Conservation (phyloP, 2,329 filamentous ascomycete genomes). For the Cordyceps cicadae region DNA sequence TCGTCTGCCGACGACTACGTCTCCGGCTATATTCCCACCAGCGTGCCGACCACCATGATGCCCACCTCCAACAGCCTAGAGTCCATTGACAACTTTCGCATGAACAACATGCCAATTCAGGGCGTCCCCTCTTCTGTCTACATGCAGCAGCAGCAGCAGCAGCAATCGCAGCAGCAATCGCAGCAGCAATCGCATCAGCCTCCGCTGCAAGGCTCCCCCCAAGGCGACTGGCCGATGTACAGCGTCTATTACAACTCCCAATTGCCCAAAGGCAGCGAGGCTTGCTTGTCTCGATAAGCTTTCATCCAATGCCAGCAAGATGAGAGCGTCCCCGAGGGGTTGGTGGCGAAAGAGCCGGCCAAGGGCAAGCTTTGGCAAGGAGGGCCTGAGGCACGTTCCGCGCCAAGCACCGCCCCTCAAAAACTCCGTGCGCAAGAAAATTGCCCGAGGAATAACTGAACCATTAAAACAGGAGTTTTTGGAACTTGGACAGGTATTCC, state of each 20-base stretch:
- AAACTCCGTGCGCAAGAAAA: not conserved
- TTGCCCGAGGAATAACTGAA: not conserved
- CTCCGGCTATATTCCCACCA: constrained; percentile 39
- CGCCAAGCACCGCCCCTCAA: not conserved
- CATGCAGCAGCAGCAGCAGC: constrained; percentile 16
- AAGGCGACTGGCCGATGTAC: constrained; percentile 24
- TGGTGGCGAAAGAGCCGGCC: not conserved
- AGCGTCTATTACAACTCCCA: constrained; percentile 23
- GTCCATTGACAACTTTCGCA: constrained; percentile 22
- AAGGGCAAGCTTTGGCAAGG: not conserved
- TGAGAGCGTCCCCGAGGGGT: not conserved
- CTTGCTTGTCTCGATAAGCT: constrained; percentile 3
- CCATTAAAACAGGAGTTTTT: constrained; percentile 1
- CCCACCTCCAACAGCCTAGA: constrained; percentile 23
- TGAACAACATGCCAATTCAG: constrained; percentile 18
- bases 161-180: constrained; percentile 22
- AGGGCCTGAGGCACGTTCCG: not conserved
- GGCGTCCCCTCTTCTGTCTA: constrained; percentile 5
- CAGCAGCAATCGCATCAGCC: constrained; percentile 16
- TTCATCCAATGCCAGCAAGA: not conserved
- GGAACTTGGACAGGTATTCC: not conserved
- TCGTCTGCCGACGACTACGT: constrained; percentile 44
- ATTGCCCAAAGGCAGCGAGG: not conserved
- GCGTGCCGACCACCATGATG: constrained; percentile 37
- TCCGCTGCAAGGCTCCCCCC: not conserved